phyloP scores from a whole-genome alignment of 2,329 filamentous ascomycete genomes.

The Fusarium dimerum region DNA sequence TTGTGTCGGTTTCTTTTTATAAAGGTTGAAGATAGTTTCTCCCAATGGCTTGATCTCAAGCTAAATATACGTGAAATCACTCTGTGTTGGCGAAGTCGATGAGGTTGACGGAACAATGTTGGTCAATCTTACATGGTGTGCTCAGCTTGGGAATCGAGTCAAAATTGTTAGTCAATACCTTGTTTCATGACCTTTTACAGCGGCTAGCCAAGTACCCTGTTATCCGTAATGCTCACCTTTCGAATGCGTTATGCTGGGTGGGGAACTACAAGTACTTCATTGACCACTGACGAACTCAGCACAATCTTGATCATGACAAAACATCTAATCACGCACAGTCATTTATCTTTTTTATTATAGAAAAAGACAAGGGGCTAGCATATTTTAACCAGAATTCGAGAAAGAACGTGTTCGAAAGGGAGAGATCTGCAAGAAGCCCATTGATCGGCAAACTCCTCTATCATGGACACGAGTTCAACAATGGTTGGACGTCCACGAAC shows the following conservation, averaged over 20 bases:
- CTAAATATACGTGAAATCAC: too few relatives aligned
- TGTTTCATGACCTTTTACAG: fast-evolving
- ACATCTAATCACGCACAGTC: background rate
- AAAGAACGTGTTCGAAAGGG: too few relatives aligned
- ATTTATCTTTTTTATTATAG: too few relatives aligned
- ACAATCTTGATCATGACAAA: background rate
- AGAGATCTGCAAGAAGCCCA: too few relatives aligned
- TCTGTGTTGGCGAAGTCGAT: too few relatives aligned
- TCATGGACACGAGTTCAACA: too few relatives aligned
- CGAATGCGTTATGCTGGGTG: constrained; percentile 34
- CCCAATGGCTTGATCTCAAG: too few relatives aligned
- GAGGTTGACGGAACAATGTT: constrained; percentile 11
- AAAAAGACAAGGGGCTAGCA: too few relatives aligned
- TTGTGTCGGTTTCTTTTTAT: too few relatives aligned
- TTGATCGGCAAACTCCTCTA: too few relatives aligned
- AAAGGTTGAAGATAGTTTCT: too few relatives aligned
- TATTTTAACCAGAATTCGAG: too few relatives aligned
- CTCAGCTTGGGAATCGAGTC: background rate
- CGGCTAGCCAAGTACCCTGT: constrained; percentile 7
- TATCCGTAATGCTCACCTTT: constrained; percentile 33
- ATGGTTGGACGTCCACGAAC: constrained; percentile 20
- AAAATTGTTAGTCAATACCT: background rate
- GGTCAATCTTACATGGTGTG: constrained; percentile 17
- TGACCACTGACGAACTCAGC: constrained; percentile 17
- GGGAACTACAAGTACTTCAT: constrained; percentile 11